These are phyloP conservation scores for Apiosordaria backusii DNA, from an alignment of 495 filamentous ascomycete species.

Conservation along the genomic window DNA sequence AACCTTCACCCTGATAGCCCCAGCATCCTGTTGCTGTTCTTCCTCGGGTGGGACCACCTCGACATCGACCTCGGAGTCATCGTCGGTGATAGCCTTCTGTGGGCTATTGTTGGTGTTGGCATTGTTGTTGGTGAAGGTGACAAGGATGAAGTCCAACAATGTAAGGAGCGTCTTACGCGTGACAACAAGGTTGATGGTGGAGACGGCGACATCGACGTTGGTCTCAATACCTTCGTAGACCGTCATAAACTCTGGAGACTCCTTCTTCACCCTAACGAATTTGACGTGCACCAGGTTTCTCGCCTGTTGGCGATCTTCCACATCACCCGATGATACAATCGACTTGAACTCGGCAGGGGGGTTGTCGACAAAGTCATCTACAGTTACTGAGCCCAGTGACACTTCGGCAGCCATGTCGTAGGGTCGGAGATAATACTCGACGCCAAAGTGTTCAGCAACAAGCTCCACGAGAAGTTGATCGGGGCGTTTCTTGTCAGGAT, in stretches of 20 bases:
- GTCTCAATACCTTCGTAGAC: constrained; percentile 90
- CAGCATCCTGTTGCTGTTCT: constrained; percentile 33
- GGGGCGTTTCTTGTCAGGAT: constrained; percentile 68
- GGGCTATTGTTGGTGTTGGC: constrained; percentile 31
- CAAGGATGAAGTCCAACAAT: constrained; percentile 90
- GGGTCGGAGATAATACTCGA: constrained; percentile 82
- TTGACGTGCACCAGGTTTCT: constrained; percentile 85
- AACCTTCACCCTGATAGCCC: constrained; percentile 70
- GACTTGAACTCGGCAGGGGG: constrained; percentile 91
- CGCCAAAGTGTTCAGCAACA: constrained; percentile 81
- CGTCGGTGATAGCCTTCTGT: constrained; percentile 35
- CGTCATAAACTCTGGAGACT: constrained; percentile 88
- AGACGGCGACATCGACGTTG: constrained; percentile 86
- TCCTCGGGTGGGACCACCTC: constrained; percentile 31
- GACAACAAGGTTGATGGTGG: constrained; percentile 92
- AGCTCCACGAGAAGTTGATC: constrained; percentile 87
- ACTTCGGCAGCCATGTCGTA: constrained; percentile 93
- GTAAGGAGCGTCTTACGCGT: constrained; percentile 91
- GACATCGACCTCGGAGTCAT: constrained; percentile 37
- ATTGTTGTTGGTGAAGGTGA: constrained; percentile 78
- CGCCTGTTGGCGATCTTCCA: constrained; percentile 58
- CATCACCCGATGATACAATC: constrained; percentile 85
- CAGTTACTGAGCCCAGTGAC: constrained; percentile 75
- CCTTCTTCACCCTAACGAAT: constrained; percentile 80
- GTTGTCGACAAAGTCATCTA: constrained; percentile 92